Conservation (phyloP, 2,329 filamentous ascomycete species). For the Alternaria tenuissima region DNA sequence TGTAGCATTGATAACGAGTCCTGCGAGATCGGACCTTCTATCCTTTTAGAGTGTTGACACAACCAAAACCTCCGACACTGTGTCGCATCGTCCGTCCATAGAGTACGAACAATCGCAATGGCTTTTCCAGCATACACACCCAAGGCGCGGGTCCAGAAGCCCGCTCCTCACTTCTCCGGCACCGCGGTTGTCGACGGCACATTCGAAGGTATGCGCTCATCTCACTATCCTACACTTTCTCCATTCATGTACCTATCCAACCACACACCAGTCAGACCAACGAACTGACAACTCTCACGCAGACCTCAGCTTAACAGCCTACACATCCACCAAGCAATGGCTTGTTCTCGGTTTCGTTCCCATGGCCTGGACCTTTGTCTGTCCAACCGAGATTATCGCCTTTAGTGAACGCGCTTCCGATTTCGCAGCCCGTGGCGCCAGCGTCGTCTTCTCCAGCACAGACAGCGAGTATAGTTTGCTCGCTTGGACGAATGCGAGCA, state of each 20-base stretch:
- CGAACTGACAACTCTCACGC: conserved; percentile 19
- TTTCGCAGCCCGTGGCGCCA: conserved; percentile 66
- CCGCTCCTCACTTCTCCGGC: conserved; percentile 49
- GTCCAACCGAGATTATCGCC: conserved; percentile 71
- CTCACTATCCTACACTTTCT: conserved; percentile 1
- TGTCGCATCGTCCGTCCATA: conserved; percentile 19
- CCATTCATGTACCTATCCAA: not conserved
- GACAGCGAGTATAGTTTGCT: conserved; percentile 67
- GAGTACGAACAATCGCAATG: conserved; percentile 29
- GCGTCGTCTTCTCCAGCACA: conserved; percentile 68
- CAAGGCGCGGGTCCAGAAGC: conserved; percentile 52
- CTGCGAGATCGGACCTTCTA: not conserved
- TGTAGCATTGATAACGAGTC: conserved; percentile 7
- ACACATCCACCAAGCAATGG: conserved; percentile 60
- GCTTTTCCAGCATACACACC: conserved; percentile 45
- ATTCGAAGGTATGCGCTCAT: conserved; percentile 47
- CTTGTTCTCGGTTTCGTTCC: conserved; percentile 72
- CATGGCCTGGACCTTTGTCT: conserved; percentile 74
- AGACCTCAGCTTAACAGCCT: conserved; percentile 51
- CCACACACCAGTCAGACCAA: conserved; percentile 6
- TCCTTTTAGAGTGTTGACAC: not conserved
- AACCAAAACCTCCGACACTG: conserved; percentile 5
- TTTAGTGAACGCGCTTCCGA: conserved; percentile 69
- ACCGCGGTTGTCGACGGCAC: conserved; percentile 52
- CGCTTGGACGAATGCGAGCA: conserved; percentile 66